Evolutionary conservation across 352 stramenopile genomes (phyloP).

Genomic region (Globisporangium nunn): DNA sequence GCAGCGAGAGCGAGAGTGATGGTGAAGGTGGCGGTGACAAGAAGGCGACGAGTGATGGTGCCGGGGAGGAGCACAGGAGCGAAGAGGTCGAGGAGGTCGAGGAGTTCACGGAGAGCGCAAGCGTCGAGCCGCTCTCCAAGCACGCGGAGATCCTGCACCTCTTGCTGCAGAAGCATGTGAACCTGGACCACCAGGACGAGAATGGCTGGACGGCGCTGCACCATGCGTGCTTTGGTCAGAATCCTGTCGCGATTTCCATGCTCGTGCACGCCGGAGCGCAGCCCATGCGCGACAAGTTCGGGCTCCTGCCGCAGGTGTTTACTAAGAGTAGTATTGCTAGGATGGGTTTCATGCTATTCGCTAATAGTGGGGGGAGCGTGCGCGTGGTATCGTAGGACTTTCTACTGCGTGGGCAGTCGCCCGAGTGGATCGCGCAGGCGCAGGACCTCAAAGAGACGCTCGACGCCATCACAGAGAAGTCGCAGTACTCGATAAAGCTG

Average conservation of each 20-base stretch:
- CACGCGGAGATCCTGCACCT: conserved; percentile 72
- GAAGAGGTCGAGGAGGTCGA: conserved; percentile 33
- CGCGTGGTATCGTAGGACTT: conserved; percentile 30
- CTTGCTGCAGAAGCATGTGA: conserved; percentile 60
- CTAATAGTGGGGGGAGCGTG: not conserved
- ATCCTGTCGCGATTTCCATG: conserved; percentile 62
- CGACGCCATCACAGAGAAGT: conserved; percentile 57
- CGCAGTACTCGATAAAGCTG: conserved; percentile 60
- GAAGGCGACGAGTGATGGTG: too few relatives aligned
- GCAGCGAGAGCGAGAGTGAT: conserved; percentile 18
- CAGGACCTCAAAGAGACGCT: conserved; percentile 73
- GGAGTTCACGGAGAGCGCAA: conserved; percentile 41
- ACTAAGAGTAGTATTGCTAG: too few relatives aligned
- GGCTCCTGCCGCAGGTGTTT: conserved; percentile 59
- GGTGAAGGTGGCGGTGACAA: conserved; percentile 4
- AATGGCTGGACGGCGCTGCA: conserved; percentile 82
- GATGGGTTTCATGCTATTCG: too few relatives aligned
- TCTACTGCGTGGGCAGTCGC: conserved; percentile 55
- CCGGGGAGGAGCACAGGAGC: not conserved
- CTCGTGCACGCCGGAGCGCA: conserved; percentile 62
- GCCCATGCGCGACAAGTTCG: conserved; percentile 64
- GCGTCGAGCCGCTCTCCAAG: conserved; percentile 51
- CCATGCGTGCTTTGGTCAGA: conserved; percentile 75
- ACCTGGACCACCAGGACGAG: conserved; percentile 78
- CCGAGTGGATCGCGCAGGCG: conserved; percentile 57